phyloP scores from a whole-genome alignment of 257 asterid genomes.

The Solanum raphanifolium region DNA sequence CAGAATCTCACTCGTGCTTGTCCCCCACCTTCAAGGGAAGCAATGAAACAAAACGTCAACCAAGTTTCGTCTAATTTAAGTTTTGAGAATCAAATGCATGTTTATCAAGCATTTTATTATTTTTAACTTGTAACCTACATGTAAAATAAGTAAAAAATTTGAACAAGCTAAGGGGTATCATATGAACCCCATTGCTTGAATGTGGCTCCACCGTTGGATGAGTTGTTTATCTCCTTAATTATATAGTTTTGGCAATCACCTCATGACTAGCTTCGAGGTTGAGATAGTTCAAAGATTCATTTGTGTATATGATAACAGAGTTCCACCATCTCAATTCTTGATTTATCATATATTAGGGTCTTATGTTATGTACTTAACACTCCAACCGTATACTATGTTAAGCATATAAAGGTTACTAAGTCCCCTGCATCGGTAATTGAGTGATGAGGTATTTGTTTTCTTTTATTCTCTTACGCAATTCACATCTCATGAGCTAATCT shows the following conservation, averaged over 20 bases:
- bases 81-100: background rate
- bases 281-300: background rate
- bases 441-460: background rate
- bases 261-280: background rate
- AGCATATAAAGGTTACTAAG: background rate
- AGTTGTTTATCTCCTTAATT: background rate
- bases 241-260: background rate
- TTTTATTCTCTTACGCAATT: background rate
- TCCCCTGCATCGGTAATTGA: background rate
- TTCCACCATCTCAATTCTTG: background rate
- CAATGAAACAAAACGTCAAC: background rate
- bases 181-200: background rate
- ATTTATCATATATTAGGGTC: background rate
- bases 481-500: background rate
- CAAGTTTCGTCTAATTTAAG: background rate
- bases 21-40: background rate
- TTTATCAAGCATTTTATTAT: background rate
- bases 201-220: background rate
- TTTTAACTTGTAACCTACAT: background rate
- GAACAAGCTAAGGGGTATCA: background rate
- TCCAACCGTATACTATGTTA: background rate
- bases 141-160: background rate
- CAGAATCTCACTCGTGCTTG: constrained; percentile 7
- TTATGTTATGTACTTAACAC: background rate
- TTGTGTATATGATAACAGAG: background rate